Percentiles rank a stretch among this genome's conserved stretches.
phyloP scores from a whole-genome alignment of 2,329 filamentous ascomycete genomes.

The Fusarium nurragi region DNA sequence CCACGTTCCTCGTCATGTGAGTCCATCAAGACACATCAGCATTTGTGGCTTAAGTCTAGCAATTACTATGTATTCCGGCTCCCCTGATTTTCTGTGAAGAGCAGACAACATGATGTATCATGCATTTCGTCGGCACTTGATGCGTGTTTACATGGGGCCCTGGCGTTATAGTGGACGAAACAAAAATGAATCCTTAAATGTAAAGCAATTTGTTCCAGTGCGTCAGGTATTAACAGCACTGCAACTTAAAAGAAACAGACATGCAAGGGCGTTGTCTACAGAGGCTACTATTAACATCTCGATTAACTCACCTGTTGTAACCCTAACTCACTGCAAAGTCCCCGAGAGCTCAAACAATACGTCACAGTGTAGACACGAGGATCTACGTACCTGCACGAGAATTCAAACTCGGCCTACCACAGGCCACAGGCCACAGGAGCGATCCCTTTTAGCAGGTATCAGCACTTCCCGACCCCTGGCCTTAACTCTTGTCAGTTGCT shows the following conservation, averaged over 20 bases:
- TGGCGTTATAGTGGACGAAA: constrained; percentile 10
- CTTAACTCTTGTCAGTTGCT: not conserved
- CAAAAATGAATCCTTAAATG: constrained; percentile 7
- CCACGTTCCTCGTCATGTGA: constrained; percentile 34
- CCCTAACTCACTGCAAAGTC: not conserved
- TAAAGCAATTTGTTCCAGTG: constrained; percentile 1
- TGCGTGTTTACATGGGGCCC: constrained; percentile 5
- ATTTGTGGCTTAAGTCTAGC: not conserved
- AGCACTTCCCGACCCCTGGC: constrained; percentile 17
- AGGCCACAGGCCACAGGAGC: constrained; percentile 17
- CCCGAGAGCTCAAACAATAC: constrained; percentile 19
- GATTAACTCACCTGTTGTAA: constrained; percentile 2
- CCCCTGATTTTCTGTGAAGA: not conserved
- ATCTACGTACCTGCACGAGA: constrained; percentile 11
- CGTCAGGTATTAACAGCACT: not conserved
- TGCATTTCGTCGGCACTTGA: constrained; percentile 16
- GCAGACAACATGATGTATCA: constrained; percentile 33
- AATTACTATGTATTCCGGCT: not conserved
- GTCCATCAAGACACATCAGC: constrained; percentile 9
- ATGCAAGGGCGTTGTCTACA: not conserved
- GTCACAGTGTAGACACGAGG: constrained; percentile 34
- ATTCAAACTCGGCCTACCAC: constrained; percentile 30
- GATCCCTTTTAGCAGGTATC: constrained; percentile 28
- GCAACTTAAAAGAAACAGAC: not conserved
- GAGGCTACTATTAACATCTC: constrained; percentile 10